A percentile compares a stretch with the other conserved stretches of the same genome.
These are phyloP conservation scores for Dentipellis sp. DNA, from an alignment of 768 basidiomycete species.

Conservation along the genomic window DNA sequence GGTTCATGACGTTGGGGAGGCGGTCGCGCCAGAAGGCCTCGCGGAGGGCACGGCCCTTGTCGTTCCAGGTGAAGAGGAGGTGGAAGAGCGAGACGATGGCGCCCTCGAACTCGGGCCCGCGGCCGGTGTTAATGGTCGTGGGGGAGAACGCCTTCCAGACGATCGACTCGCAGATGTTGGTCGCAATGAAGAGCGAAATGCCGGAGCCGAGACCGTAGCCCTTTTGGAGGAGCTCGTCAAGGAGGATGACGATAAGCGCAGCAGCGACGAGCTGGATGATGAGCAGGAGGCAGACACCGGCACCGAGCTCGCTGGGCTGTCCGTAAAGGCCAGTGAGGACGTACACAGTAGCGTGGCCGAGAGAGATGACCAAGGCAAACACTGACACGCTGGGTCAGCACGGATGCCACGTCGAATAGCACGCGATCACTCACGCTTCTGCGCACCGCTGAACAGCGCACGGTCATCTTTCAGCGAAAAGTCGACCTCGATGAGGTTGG, in stretches of 20 bases:
- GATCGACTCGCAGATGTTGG: conserved; percentile 99
- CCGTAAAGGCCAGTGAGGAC: conserved; percentile 96
- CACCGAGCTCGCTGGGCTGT: conserved; percentile 85
- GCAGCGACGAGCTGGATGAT: conserved; percentile 95
- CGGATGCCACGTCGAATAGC: neutral
- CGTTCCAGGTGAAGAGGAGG: conserved; percentile 95
- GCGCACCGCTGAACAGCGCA: conserved; percentile 90
- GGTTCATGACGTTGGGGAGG: conserved; percentile 96
- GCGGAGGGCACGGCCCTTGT: conserved; percentile 92
- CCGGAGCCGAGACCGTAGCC: conserved; percentile 98
- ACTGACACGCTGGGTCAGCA: conserved; percentile 37
- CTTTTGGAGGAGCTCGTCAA: conserved; percentile 98
- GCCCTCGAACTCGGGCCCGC: conserved; percentile 97
- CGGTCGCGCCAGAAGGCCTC: conserved; percentile 98
- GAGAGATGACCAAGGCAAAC: conserved; percentile 91
- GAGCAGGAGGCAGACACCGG: conserved; percentile 93
- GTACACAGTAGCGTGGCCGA: conserved; percentile 96
- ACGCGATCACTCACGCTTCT: conserved; percentile 69
- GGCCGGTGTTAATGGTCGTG: conserved; percentile 95
- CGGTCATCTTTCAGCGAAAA: conserved; percentile 96
- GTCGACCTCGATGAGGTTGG: conserved; percentile 96
- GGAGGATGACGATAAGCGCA: conserved; percentile 92
- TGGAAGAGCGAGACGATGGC: conserved; percentile 96
- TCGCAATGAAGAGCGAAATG: conserved; percentile 98
- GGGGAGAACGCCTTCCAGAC: conserved; percentile 99